These are phyloP conservation scores for Thermomucor indicae-seudaticae DNA, from an alignment of 371 early-diverging fungal genomes.

Conservation along the genomic window DNA sequence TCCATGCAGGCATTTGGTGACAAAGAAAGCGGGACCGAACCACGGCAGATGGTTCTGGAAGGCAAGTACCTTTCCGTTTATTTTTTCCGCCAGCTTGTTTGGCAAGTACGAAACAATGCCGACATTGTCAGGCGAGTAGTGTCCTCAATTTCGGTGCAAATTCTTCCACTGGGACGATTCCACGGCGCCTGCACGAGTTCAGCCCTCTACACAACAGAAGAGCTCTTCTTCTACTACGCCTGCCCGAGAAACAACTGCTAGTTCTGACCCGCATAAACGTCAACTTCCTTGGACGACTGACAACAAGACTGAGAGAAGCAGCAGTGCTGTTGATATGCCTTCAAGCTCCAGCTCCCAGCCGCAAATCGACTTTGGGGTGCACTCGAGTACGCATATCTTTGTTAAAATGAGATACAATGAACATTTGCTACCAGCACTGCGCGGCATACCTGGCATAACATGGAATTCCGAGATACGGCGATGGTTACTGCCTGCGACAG, in stretches of 20 bases:
- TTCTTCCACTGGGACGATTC: slow-evolving; percentile 33
- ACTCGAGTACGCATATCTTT: slow-evolving; percentile 14
- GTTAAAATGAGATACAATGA: slow-evolving; percentile 11
- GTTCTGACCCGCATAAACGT: not conserved
- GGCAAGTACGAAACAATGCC: not conserved
- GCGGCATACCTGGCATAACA: slow-evolving; percentile 8
- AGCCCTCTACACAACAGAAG: slow-evolving; percentile 13
- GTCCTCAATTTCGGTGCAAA: slow-evolving; percentile 17
- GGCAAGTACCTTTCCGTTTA: no score
- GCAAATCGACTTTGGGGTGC: slow-evolving; percentile 13
- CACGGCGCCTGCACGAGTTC: no score
- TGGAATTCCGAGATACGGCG: slow-evolving; percentile 4
- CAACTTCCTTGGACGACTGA: not conserved
- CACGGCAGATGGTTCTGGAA: slow-evolving; percentile 33
- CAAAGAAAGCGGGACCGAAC: slow-evolving; percentile 48
- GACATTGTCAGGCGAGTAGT: slow-evolving; percentile 14
- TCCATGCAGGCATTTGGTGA: slow-evolving; percentile 79
- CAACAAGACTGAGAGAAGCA: not conserved
- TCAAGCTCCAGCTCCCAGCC: no score
- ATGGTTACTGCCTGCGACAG: slow-evolving; percentile 26
- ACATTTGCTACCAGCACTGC: slow-evolving; percentile 20
- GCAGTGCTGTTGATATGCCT: no score
- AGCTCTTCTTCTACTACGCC: not conserved
- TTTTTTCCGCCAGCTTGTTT: no score
- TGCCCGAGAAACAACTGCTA: not conserved